These are phyloP conservation scores for Epithemia pelagica DNA, from an alignment of 108 stramenopile species.

Conservation along the genomic window DNA sequence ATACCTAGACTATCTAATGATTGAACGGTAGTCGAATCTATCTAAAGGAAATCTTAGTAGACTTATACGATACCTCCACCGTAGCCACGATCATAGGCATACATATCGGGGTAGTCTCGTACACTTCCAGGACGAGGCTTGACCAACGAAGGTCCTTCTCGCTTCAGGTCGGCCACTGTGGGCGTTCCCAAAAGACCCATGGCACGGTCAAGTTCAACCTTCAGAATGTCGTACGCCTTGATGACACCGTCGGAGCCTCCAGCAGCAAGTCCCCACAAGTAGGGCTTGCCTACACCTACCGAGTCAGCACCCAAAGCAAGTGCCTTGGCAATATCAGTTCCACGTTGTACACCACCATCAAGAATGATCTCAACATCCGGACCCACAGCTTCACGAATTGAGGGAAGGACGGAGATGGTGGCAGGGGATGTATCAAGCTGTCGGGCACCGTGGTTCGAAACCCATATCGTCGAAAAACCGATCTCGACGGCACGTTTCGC, in stretches of 20 bases:
- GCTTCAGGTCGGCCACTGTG: conserved; percentile 83
- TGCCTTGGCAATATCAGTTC: conserved; percentile 95
- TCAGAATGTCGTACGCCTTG: conserved; percentile 83
- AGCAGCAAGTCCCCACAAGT: conserved; percentile 93
- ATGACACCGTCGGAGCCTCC: conserved; percentile 82
- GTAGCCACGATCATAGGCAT: conserved; percentile 85
- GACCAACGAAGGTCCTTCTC: conserved; percentile 83
- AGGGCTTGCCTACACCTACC: conserved; percentile 95
- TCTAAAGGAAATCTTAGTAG: no score
- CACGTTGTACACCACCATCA: conserved; percentile 97
- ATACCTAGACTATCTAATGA: no score
- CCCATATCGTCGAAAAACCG: conserved; percentile 96
- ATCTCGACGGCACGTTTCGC: conserved; percentile 81
- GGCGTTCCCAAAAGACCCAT: conserved; percentile 87
- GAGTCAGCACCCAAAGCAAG: conserved; percentile 92
- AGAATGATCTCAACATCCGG: conserved; percentile 91
- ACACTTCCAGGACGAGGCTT: conserved; percentile 61
- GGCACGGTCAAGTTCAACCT: conserved; percentile 80
- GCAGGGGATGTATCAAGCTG: conserved; percentile 94
- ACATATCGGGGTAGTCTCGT: conserved; percentile 85
- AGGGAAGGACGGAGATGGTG: conserved; percentile 92
- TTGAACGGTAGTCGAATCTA: no score
- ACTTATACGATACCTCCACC: conserved; percentile 87
- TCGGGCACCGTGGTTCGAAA: conserved; percentile 96
- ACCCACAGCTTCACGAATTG: conserved; percentile 89